Evolutionary conservation across 192 early-diverging fungal genomes (phyloP).

Genomic region (Phycomyces nitens): DNA sequence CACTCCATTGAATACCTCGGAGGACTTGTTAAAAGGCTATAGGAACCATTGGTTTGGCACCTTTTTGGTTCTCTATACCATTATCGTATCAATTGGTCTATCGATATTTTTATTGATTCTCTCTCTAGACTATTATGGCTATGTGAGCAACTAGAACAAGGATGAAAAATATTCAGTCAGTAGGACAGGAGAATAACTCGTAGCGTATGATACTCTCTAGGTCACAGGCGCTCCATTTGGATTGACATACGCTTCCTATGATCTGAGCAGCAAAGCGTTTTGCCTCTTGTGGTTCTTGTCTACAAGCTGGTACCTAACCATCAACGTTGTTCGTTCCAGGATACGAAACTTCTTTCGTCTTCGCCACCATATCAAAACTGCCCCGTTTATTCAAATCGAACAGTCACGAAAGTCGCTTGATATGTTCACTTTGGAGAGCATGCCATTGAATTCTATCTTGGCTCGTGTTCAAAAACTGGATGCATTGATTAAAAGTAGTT

Average conservation of each 20-base stretch:
- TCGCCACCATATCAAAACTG: constrained; percentile 24
- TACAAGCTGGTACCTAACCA: constrained; percentile 37
- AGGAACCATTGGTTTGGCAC: constrained; percentile 41
- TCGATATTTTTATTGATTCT: constrained; percentile 45
- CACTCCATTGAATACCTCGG: neutral
- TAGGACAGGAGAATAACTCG: neutral
- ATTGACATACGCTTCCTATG: constrained; percentile 32
- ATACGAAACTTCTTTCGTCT: constrained; percentile 49
- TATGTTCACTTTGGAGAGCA: constrained; percentile 13
- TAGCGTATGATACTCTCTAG: constrained; percentile 1
- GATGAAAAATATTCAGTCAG: neutral
- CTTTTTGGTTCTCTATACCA: constrained; percentile 33
- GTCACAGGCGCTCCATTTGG: constrained; percentile 21
- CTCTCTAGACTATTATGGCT: constrained; percentile 55
- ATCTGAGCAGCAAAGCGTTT: constrained; percentile 38
- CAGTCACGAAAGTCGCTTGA: constrained; percentile 27
- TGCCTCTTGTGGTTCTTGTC: constrained; percentile 42
- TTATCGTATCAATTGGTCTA: constrained; percentile 35
- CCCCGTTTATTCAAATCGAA: constrained; percentile 39
- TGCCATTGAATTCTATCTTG: constrained; percentile 18
- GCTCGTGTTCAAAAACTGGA: constrained; percentile 14
- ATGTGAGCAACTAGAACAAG: constrained; percentile 13
- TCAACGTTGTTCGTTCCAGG: constrained; percentile 37
- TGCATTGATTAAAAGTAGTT: neutral
- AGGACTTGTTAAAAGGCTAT: constrained; percentile 32